Conservation (phyloP, 768 basidiomycete genomes). For the Chiua virens region DNA sequence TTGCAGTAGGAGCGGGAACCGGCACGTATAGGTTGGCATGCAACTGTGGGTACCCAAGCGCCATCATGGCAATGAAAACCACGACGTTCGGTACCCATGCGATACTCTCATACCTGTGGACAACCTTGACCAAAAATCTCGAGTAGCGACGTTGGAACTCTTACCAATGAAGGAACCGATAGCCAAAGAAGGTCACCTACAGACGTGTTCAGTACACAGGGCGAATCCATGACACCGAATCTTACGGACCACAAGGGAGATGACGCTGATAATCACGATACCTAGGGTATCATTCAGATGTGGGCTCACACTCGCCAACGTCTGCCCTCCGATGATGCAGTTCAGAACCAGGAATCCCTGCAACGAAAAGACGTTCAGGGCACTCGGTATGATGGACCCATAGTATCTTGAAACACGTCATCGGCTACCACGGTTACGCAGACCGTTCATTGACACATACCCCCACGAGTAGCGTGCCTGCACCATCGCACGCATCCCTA, state of each 20-base stretch:
- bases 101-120: conserved; percentile 64
- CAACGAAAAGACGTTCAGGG: conserved; percentile 50
- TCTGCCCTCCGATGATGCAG: conserved; percentile 63
- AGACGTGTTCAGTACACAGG: neutral
- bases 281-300: conserved; percentile 31
- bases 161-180: conserved; percentile 59
- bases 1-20: conserved; percentile 34
- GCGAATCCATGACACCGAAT: neutral
- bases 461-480: conserved; percentile 55
- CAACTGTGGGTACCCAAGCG: conserved; percentile 68
- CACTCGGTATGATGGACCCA: conserved; percentile 40
- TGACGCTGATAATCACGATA: conserved; percentile 33
- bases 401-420: conserved; percentile 34
- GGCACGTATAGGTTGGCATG: conserved; percentile 38
- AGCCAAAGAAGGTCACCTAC: conserved; percentile 64
- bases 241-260: conserved; percentile 30
- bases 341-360: conserved; percentile 59
- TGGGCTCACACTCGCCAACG: conserved; percentile 47
- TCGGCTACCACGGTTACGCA: neutral
- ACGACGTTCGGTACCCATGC: conserved; percentile 79
- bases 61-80: conserved; percentile 64
- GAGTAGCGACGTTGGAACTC: conserved; percentile 2
- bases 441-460: conserved; percentile 29
- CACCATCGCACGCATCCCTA: conserved; percentile 60
- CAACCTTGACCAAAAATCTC: neutral